Conservation (phyloP, 345 rosid species). For the Arabis alpina region DNA sequence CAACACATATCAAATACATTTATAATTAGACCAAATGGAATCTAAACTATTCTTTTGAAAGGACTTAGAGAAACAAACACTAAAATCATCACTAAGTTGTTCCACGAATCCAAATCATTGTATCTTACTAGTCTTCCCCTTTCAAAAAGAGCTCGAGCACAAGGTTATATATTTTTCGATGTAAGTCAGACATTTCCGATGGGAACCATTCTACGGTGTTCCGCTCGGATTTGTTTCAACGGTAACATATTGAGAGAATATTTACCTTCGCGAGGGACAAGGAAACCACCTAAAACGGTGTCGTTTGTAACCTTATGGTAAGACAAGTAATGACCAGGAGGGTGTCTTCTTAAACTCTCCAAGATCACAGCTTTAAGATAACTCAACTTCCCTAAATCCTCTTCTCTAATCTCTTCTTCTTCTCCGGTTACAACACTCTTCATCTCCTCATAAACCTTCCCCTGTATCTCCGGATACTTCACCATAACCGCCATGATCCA, state of each 20-base stretch:
- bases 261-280: slow-evolving; percentile 39
- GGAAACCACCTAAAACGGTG: slow-evolving; percentile 44
- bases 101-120: too few relatives aligned
- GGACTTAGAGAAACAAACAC: too few relatives aligned
- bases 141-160: too few relatives aligned
- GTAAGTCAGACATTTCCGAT: too few relatives aligned
- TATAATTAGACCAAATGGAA: neutral
- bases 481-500: slow-evolving; percentile 49
- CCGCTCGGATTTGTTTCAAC: too few relatives aligned
- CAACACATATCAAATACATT: neutral
- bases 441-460: slow-evolving; percentile 38
- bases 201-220: too few relatives aligned
- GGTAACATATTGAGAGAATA: too few relatives aligned
- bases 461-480: slow-evolving; percentile 44
- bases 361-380: slow-evolving; percentile 46
- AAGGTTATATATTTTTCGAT: too few relatives aligned
- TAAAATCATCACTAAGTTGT: too few relatives aligned
- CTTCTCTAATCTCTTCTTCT: slow-evolving; percentile 42
- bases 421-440: slow-evolving; percentile 20
- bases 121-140: too few relatives aligned
- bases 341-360: slow-evolving; percentile 46
- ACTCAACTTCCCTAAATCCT: slow-evolving; percentile 36
- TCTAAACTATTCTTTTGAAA: too few relatives aligned
- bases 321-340: slow-evolving; percentile 47
- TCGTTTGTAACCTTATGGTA: slow-evolving; percentile 42